phyloP scores from a whole-genome alignment of 1,139 yeast genomes.

The Debaryomyces sp. region DNA sequence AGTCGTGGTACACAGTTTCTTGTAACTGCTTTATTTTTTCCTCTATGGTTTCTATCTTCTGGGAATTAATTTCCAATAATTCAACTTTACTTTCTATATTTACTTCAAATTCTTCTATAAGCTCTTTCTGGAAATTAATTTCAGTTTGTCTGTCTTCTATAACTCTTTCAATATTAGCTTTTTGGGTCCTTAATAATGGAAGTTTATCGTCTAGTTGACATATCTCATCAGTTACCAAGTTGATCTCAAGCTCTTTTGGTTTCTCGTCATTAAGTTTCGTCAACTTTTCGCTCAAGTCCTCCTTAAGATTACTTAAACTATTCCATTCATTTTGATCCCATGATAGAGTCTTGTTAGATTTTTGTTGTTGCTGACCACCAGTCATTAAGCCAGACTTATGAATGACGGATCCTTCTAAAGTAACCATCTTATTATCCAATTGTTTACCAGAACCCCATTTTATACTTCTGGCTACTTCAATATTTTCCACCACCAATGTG shows the following conservation, averaged over 20 bases:
- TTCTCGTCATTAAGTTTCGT: conserved; percentile 49
- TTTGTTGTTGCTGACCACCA: conserved; percentile 66
- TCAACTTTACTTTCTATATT: conserved; percentile 22
- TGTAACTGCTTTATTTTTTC: conserved; percentile 43
- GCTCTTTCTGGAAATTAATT: conserved; percentile 48
- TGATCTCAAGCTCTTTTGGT: conserved; percentile 61
- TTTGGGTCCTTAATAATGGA: conserved; percentile 53
- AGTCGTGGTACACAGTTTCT: conserved; percentile 48
- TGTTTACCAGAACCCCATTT: conserved; percentile 60
- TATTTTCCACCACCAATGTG: conserved; percentile 75
- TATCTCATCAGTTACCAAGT: conserved; percentile 58
- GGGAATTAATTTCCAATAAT: conserved; percentile 31
- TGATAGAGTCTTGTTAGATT: conserved; percentile 33
- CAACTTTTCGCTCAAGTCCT: conserved; percentile 57
- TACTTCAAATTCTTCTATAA: conserved; percentile 20
- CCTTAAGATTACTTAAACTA: conserved; percentile 59
- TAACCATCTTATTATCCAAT: conserved; percentile 69
- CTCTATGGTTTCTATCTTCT: conserved; percentile 26
- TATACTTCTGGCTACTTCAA: conserved; percentile 68
- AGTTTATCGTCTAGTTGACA: conserved; percentile 55
- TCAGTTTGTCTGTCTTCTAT: conserved; percentile 60
- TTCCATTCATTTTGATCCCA: conserved; percentile 82
- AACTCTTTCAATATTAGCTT: conserved; percentile 51
- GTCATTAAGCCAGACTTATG: conserved; percentile 91
- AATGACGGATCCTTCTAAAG: conserved; percentile 82